A percentile compares a stretch with the other conserved stretches of the same genome.
phyloP scores from a whole-genome alignment of 2,329 filamentous ascomycete genomes.

The Cladophialophora psammophila region DNA sequence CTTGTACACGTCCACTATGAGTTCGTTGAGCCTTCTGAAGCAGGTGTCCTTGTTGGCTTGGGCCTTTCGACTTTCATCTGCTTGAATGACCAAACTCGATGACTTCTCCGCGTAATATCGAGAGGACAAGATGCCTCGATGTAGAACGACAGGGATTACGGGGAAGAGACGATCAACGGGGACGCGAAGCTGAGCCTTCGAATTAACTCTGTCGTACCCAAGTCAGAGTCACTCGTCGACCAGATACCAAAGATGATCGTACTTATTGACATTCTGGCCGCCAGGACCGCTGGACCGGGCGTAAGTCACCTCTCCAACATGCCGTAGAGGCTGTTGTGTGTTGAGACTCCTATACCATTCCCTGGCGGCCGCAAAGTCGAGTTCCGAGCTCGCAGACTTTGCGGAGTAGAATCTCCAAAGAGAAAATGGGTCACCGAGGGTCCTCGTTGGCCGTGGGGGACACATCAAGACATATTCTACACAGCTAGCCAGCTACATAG shows the following conservation, averaged over 20 bases:
- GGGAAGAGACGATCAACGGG: slow-evolving; percentile 60
- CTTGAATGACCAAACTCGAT: slow-evolving; percentile 65
- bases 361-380: slow-evolving; percentile 55
- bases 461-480: not conserved
- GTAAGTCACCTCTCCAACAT: slow-evolving; percentile 66
- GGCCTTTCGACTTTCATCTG: slow-evolving; percentile 69
- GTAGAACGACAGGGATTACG: slow-evolving; percentile 62
- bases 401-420: slow-evolving; percentile 20
- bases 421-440: not conserved
- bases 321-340: slow-evolving; percentile 62
- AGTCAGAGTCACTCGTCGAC: slow-evolving; percentile 1
- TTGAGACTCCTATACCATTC: slow-evolving; percentile 64
- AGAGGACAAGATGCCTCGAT: slow-evolving; percentile 58
- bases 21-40: slow-evolving; percentile 63
- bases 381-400: slow-evolving; percentile 28
- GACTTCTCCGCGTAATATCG: slow-evolving; percentile 64
- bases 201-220: slow-evolving; percentile 62
- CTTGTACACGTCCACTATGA: slow-evolving; percentile 61
- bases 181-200: slow-evolving; percentile 70
- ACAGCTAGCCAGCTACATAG: too few relatives aligned
- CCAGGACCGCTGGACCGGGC: slow-evolving; percentile 70
- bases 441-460: slow-evolving; percentile 5
- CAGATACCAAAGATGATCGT: slow-evolving; percentile 43
- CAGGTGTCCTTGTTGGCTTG: slow-evolving; percentile 66
- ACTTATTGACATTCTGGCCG: slow-evolving; percentile 76